Percentiles rank a stretch among this genome's conserved stretches.
Evolutionary conservation across 441 rosid genomes (phyloP).

Genomic region (Metrosideros polymorpha): DNA sequence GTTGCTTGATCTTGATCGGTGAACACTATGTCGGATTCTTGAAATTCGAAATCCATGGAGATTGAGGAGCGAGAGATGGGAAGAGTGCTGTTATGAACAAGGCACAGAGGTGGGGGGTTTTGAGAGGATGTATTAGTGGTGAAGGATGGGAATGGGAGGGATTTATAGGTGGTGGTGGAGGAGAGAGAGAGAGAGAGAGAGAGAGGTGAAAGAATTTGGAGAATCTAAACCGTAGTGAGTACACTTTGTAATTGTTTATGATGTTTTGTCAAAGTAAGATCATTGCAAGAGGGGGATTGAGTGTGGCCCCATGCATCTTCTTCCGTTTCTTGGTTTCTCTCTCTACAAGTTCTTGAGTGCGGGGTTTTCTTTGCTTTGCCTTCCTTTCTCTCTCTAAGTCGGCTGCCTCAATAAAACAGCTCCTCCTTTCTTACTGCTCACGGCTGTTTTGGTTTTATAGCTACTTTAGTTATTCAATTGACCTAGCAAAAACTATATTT

Average conservation of each 20-base stretch:
- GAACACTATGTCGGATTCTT: constrained; percentile 65
- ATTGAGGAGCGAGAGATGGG: background rate
- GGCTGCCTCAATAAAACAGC: background rate
- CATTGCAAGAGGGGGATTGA: constrained; percentile 20
- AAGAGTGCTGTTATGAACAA: background rate
- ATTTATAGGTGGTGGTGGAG: constrained; percentile 9
- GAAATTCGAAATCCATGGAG: constrained; percentile 62
- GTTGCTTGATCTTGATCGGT: constrained; percentile 16
- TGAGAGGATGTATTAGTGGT: background rate
- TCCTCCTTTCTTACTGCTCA: constrained; percentile 18
- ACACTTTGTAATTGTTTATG: background rate
- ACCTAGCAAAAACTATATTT: background rate
- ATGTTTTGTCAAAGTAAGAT: constrained; percentile 34
- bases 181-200: background rate
- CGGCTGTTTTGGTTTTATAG: constrained; percentile 8
- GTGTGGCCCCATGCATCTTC: constrained; percentile 31
- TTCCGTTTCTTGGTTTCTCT: constrained; percentile 6
- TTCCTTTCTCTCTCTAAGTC: constrained; percentile 1
- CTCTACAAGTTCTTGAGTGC: background rate
- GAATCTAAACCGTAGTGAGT: constrained; percentile 13
- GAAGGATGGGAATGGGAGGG: constrained; percentile 2
- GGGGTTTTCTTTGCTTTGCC: background rate
- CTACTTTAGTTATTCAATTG: background rate
- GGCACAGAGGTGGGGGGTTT: background rate
- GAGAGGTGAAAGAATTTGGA: background rate